Evolutionary conservation across 768 basidiomycete species (phyloP).

Genomic region (Coprinellus aureogranulatus): DNA sequence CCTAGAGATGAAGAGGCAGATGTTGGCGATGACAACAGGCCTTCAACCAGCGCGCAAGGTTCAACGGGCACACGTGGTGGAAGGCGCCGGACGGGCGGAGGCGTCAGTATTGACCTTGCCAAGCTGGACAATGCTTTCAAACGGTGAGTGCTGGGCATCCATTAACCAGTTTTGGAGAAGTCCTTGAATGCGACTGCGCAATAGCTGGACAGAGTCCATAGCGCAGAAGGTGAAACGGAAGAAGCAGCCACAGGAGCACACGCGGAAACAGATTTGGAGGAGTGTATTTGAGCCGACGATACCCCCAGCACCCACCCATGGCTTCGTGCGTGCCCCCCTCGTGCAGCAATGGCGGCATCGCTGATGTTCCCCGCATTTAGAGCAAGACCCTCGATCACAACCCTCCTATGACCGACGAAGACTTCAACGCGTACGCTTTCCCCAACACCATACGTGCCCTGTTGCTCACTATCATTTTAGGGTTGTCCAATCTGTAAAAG

Average conservation of each 20-base stretch:
- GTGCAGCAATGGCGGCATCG: not conserved
- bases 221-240: slow-evolving; percentile 82
- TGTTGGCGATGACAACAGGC: slow-evolving; percentile 29
- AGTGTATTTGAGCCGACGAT: slow-evolving; percentile 75
- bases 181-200: not conserved
- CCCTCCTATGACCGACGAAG: slow-evolving; percentile 67
- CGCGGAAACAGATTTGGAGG: slow-evolving; percentile 71
- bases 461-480: slow-evolving; percentile 31
- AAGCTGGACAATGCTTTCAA: slow-evolving; percentile 85
- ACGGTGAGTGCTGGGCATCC: slow-evolving; percentile 38
- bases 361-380: slow-evolving; percentile 30
- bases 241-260: slow-evolving; percentile 62
- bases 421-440: slow-evolving; percentile 63
- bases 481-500: slow-evolving; percentile 60
- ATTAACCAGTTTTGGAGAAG: not conserved
- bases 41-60: slow-evolving; percentile 20
- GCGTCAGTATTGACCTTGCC: slow-evolving; percentile 73
- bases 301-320: slow-evolving; percentile 30
- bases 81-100: slow-evolving; percentile 38
- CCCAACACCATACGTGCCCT: not conserved
- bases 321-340: slow-evolving; percentile 32
- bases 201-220: slow-evolving; percentile 83
- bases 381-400: slow-evolving; percentile 81
- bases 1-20: slow-evolving; percentile 41
- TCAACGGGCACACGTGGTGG: slow-evolving; percentile 27